These are phyloP conservation scores for Serendipita sp. DNA, from an alignment of 768 basidiomycete species.

Conservation along the genomic window DNA sequence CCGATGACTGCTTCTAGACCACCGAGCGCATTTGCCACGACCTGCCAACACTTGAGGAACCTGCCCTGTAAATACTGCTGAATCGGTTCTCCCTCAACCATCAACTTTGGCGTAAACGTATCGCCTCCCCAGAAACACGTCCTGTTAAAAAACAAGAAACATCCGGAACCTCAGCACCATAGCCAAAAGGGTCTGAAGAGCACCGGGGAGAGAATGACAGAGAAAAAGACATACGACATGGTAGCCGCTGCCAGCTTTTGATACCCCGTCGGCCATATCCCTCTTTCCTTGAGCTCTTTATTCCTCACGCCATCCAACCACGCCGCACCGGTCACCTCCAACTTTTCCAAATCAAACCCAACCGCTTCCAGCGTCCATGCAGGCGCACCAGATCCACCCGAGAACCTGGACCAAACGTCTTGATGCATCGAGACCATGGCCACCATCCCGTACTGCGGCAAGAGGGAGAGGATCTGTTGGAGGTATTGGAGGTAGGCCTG, in stretches of 20 bases:
- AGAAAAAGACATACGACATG: slow-evolving; percentile 37
- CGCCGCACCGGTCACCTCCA: slow-evolving; percentile 75
- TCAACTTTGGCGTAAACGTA: slow-evolving; percentile 64
- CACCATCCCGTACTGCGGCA: slow-evolving; percentile 56
- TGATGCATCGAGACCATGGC: slow-evolving; percentile 79
- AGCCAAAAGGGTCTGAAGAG: background rate
- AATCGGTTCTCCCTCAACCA: slow-evolving; percentile 42
- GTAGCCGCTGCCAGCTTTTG: slow-evolving; percentile 86
- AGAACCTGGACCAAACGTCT: slow-evolving; percentile 71
- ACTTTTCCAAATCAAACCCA: slow-evolving; percentile 66
- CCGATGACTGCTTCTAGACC: slow-evolving; percentile 63
- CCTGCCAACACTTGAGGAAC: slow-evolving; percentile 64
- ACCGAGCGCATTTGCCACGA: slow-evolving; percentile 50
- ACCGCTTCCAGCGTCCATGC: slow-evolving; percentile 84
- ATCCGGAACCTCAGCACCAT: background rate
- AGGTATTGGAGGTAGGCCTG: slow-evolving; percentile 69
- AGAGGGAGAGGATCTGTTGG: slow-evolving; percentile 43
- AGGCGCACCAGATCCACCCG: slow-evolving; percentile 90
- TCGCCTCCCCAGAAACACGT: slow-evolving; percentile 92
- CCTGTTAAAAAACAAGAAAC: slow-evolving; percentile 24
- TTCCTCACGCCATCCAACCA: slow-evolving; percentile 72
- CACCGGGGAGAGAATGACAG: too few species aligned
- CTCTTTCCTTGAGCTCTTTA: slow-evolving; percentile 59
- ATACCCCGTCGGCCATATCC: slow-evolving; percentile 88
- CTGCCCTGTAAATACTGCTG: slow-evolving; percentile 73